A percentile compares a stretch with the other conserved stretches of the same genome.
These are phyloP conservation scores for Coemansia biformis DNA, from an alignment of 192 early-diverging fungal species.

Conservation along the genomic window DNA sequence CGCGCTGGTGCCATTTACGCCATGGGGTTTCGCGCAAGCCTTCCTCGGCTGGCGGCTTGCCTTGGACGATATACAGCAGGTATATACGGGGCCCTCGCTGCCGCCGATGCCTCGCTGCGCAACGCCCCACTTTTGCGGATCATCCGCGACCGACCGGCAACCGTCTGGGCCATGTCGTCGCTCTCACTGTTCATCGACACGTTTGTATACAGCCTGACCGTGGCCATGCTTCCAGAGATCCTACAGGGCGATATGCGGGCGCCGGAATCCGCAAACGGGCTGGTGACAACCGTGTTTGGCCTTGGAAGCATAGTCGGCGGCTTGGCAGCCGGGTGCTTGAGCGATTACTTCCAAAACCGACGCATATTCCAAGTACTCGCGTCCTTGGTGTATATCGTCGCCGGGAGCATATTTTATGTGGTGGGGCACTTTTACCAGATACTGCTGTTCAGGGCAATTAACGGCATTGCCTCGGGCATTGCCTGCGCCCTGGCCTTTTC, in stretches of 20 bases:
- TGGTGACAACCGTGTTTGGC: conserved; percentile 35
- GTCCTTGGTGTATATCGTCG: conserved; percentile 13
- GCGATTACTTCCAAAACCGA: conserved; percentile 15
- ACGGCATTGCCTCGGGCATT: conserved; percentile 28
- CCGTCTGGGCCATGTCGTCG: conserved; percentile 14
- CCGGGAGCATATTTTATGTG: conserved; percentile 22
- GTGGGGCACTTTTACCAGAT: conserved; percentile 25
- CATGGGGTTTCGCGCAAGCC: no score
- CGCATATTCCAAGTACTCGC: conserved; percentile 17
- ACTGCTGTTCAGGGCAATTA: conserved; percentile 20
- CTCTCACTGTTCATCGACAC: conserved; percentile 34
- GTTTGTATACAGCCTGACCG: conserved; percentile 25
- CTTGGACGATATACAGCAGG: no score
- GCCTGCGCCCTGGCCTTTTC: conserved; percentile 30
- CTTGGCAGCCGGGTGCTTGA: conserved; percentile 7
- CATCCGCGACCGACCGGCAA: conserved; percentile 1
- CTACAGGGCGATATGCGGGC: conserved; percentile 27
- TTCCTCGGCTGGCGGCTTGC: no score
- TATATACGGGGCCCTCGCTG: not conserved
- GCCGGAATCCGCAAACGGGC: conserved; percentile 24
- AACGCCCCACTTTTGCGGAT: not conserved
- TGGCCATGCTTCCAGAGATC: conserved; percentile 33
- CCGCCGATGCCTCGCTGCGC: not conserved
- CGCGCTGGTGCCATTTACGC: no score
- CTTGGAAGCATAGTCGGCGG: conserved; percentile 18